Base-by-base conservation (phyloP, 192 early-diverging fungal genomes). In the Neocallimastix lanati region DNA sequence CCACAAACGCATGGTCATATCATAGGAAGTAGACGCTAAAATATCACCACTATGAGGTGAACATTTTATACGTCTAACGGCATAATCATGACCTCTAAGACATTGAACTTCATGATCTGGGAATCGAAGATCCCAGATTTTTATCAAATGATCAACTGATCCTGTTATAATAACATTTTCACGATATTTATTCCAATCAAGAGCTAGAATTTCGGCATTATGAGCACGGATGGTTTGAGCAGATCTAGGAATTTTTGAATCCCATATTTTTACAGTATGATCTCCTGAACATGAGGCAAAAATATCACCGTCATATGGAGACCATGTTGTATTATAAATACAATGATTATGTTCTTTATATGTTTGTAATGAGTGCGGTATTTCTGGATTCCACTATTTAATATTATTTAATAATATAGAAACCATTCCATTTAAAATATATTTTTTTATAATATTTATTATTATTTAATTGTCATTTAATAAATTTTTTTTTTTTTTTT, bases 181-280 rank as follows among this genome's bases (percentile, higher is more conserved):
- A 37, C 91, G 86, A 83, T 99, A 99, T 84, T 99, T 99, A 85
- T 97, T 97, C 96, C 96, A 99, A 80, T 99, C 98, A 78, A 97
- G 81, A 12, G 95, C 92, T 25, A 99, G 85, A 12, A 96, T 88
- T 84, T 99, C 96, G 79, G 92, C 91, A 29, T 84, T 83, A 83
- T 99, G 98, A 28, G 95, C 96, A 36, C 79, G 81, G 33, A 89
- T 80, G 7, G 89, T 85, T 28, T 78, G 79, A 7, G 81, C 67
- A 25, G 84, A 86, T 58, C 85, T 81, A 4, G 94, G 94, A 14
- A 86, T 82, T 58, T 94, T 92, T 40, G 84, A 82, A 81, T 97
- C 96, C 98, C 98, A 99, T 28, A 98, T 83, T 83, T 96, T 96
- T 36, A 96, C 82, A 0, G 93, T 92, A 18, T 92, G 90, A 86